Evolutionary conservation across 805 yeast species (phyloP), one percentile per base, ranked within the genome.

Genomic region (Candida anglica): DNA sequence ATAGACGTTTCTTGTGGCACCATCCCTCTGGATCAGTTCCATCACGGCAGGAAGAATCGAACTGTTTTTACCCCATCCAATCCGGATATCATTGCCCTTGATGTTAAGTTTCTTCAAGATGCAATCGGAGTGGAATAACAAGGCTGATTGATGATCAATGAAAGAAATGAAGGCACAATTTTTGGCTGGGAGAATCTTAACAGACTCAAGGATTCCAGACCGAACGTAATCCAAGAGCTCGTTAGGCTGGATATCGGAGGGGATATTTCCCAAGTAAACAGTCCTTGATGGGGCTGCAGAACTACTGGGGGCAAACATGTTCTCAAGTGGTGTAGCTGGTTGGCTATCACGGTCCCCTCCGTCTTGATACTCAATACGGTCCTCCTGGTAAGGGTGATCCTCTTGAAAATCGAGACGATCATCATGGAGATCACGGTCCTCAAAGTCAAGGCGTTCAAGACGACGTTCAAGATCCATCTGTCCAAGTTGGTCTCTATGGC

Each of bases 1-100:
- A 53, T 86, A 89, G 22, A 91, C 96, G 53, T 91, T 89, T 66
- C 98, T 77, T 8, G 97, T 86, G 5, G 98, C 98, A 31, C 86
- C 86, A 45, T 86, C 91, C 42, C 85, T 76, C 37, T 79, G 78
- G 36, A 93, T 87, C 13, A 88, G 81, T 21, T 80, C 75, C 34
- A 78, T 65, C 5, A 91, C 89, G 6, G 82, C 71, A 2, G 94
- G 84, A 39, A 78, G 79, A 22, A 88, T 76, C 1, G 84, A 78
- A 2, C 81, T 69, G 25, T 87, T 78, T 45, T 83, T 83, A 15
- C 96, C 96, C 98, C 98, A 93, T 9, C 96, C 96, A 39, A 91
- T 75, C 51, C 87, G 77, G 37, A 89, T 77, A 49, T 86, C 95
- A 44, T 82, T 79, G 29, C 86, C 88, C 46, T 77, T 79, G 39